Base-by-base conservation (phyloP, 768 basidiomycete species). In the Leccinum fibrillosum region DNA sequence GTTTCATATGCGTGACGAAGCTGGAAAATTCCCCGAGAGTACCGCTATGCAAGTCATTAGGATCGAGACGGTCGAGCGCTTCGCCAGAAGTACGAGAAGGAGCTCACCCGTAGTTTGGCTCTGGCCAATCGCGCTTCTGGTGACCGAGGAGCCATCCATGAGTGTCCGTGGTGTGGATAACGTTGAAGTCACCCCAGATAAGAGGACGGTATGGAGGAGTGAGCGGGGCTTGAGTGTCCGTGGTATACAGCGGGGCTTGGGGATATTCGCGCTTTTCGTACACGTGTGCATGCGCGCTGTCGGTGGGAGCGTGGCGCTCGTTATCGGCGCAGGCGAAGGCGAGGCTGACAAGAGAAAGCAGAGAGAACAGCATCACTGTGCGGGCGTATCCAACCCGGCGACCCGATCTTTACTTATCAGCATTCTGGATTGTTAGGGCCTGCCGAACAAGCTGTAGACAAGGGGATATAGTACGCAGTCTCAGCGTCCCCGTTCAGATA, bases 171-270 rank as follows among this genome's bases (percentile, higher is more conserved):
- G 92, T 94, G 65, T 88, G 85, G 49, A 94, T 80, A 65, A 94
- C 82, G 68, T 95, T 95, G 68, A 95, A 79, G 66, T 94, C 91
- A n/a, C 88, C 85, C 94, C 93, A 94, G 53, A 83, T 82, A 13
- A 96, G 78, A 23, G 83, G 81, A 19, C 86, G 77, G 55, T 81
- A 80, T 4, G 92, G 92, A 17, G 78, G 78, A 1, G 83, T 74
- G 32, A 86, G 70, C 13, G 74, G 74, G 13, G 72, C 62, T 49
- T 77, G 78, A 1, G 83, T 75, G 15, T 37, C 35, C 15, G 35
- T 8, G 15, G 35, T 37, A 3, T 37, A 15, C 34, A 86, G 71
- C 11, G 74, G 74, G n/a, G 73, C 61, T 47, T 77, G 70, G 0
- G 81, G 78, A 53, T 73, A 70, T 49, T 76, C 74, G 53, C 80